Percentiles rank a stretch among this genome's conserved stretches.
Evolutionary conservation across 495 filamentous ascomycete species (phyloP).

Genomic region (Letharia columbiana): DNA sequence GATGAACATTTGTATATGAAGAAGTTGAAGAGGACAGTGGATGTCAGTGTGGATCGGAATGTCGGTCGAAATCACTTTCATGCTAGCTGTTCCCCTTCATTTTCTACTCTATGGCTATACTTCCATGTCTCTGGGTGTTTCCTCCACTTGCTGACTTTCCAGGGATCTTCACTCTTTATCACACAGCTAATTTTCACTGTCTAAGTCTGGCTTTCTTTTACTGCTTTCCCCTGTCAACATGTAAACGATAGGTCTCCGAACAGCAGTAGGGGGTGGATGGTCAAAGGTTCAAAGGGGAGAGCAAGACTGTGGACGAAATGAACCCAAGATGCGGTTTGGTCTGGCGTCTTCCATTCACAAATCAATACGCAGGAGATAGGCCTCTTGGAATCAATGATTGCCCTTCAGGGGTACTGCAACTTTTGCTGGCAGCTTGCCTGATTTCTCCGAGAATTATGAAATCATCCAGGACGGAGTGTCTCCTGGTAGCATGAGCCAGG

Average conservation of each 20-base stretch:
- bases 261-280: neutral
- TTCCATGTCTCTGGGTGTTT: neutral
- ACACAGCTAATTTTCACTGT: too few species aligned
- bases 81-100: too few species aligned
- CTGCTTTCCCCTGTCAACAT: neutral
- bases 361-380: neutral
- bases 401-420: neutral
- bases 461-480: neutral
- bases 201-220: neutral
- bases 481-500: neutral
- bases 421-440: neutral
- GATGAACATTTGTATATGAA: neutral
- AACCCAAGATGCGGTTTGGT: neutral
- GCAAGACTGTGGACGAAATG: neutral
- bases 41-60: too few species aligned
- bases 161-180: neutral
- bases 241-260: neutral
- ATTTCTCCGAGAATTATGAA: neutral
- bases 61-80: too few species aligned
- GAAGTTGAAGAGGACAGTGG: neutral
- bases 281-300: neutral
- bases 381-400: neutral
- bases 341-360: neutral
- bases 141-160: neutral
- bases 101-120: neutral